phyloP scores from a whole-genome alignment of 495 filamentous ascomycete species.

The Astrothelium macrocarpum region DNA sequence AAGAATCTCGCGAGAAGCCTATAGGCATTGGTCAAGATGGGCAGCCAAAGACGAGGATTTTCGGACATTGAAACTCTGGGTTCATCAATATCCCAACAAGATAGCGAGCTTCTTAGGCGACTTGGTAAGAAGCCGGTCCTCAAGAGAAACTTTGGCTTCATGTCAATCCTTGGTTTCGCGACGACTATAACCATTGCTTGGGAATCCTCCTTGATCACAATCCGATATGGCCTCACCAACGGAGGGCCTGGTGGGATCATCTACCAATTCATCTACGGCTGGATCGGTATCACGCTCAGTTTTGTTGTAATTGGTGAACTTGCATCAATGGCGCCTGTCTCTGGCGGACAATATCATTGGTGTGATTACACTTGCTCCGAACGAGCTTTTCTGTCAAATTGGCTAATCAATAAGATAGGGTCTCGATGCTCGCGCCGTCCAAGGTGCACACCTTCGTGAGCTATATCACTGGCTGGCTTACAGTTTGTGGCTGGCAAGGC shows the following conservation, averaged over 20 bases:
- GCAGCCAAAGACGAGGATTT: background rate
- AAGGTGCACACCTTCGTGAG: background rate
- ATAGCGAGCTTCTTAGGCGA: constrained; percentile 2
- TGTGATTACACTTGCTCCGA: background rate
- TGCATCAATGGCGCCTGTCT: constrained; percentile 3
- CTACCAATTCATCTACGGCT: background rate
- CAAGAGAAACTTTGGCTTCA: constrained; percentile 25
- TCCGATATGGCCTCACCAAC: background rate
- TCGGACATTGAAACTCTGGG: background rate
- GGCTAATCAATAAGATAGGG: background rate
- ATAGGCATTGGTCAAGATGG: background rate
- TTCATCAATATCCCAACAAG: background rate
- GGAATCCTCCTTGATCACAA: background rate
- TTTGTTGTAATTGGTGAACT: background rate
- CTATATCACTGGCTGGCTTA: constrained; percentile 17
- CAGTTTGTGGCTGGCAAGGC: constrained; percentile 19
- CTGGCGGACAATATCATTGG: constrained; percentile 9
- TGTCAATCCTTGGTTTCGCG: constrained; percentile 26
- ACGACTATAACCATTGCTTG: background rate
- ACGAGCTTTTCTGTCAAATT: background rate
- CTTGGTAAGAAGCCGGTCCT: constrained; percentile 32
- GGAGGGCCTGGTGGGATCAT: background rate
- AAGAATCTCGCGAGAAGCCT: too few species aligned
- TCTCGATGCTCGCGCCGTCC: background rate
- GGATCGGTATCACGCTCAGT: background rate